These are phyloP conservation scores for Vickermania ingenoplastis DNA, from an alignment of 208 protist genomes.

Conservation along the genomic window DNA sequence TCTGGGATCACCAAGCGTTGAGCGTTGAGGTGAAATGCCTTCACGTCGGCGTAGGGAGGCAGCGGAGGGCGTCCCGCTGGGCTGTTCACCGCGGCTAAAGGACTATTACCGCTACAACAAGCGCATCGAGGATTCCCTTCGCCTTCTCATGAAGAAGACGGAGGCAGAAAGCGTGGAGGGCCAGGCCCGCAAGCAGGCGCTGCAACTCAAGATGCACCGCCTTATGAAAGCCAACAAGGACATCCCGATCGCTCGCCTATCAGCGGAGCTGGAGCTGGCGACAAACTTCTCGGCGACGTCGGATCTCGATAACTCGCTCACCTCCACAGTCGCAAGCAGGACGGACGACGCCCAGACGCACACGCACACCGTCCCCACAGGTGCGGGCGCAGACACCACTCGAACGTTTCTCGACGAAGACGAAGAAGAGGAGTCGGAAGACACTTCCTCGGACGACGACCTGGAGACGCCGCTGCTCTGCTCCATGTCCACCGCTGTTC, in stretches of 20 bases:
- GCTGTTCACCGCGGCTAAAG: background rate
- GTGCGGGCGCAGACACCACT: background rate
- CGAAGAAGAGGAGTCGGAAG: constrained; percentile 1
- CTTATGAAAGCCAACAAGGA: background rate
- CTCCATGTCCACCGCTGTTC: background rate
- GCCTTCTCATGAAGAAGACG: background rate
- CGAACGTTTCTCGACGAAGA: background rate
- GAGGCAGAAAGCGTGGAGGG: background rate
- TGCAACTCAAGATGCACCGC: background rate
- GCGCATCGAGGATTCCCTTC: background rate
- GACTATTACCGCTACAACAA: background rate
- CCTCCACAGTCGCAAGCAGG: background rate
- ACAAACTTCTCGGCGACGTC: background rate
- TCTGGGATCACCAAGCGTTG: too few relatives aligned
- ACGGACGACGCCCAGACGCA: too few relatives aligned
- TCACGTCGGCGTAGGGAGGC: background rate
- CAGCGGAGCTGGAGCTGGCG: background rate
- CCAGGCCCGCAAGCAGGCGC: background rate
- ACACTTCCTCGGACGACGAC: background rate
- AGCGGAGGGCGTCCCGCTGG: background rate
- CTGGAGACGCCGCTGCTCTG: background rate
- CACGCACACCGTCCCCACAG: background rate
- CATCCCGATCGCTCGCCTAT: background rate
- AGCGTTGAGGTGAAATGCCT: too few relatives aligned
- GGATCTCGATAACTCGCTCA: background rate